Base-by-base conservation (phyloP, 2,329 filamentous ascomycete species). In the Fusarium tricinctum region DNA sequence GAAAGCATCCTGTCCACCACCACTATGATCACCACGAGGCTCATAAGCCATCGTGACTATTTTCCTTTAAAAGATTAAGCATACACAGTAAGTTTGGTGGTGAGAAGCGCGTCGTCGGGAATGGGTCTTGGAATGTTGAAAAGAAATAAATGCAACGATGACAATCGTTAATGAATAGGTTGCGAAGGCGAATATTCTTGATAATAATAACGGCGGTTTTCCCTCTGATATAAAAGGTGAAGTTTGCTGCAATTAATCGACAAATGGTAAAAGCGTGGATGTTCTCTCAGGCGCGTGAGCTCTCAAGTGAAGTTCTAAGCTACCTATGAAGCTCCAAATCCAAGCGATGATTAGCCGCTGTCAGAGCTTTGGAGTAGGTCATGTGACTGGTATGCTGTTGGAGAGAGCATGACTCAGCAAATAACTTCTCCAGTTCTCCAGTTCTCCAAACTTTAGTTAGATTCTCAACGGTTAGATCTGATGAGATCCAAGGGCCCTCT, bases 41-140 rank as follows among this genome's bases (percentile, higher is more conserved):
- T 86, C 84, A 75, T 85, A 86, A 73, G 85, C 82, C 85, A 87
- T 87, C 57, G 69, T 71, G 68, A 71, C 66, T 72, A 63, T 71
- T 64, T 54, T 50, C 65, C 46, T 70, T 63, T 62, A 45, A 61
- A 44, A 45, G 33, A 57, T 59, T 65, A 68, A 63, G 58, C 75
- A 76, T 76, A 40, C 73, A 69, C 65, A 43, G 53, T 60, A 59
- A 58, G 43, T 51, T 23, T 56, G n/a, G 35, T 58, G 56, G 32
- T 58, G 56, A 61, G 55, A 59, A 57, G 49, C 69, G 71, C 71
- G 71, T 73, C 62, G 57, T 49, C 58, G 51, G 33, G 54, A 35
- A 59, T 66, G 60, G 54, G 58, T 64, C 66, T 54, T 35, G 43
- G 40, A 54, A 45, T 33, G 48, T 66, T 20, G 35, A 50, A 48